Evolutionary conservation across 176 grass and related monocot genomes (phyloP), one percentile per base, ranked within the genome.

Genomic region (Poa pratensis): DNA sequence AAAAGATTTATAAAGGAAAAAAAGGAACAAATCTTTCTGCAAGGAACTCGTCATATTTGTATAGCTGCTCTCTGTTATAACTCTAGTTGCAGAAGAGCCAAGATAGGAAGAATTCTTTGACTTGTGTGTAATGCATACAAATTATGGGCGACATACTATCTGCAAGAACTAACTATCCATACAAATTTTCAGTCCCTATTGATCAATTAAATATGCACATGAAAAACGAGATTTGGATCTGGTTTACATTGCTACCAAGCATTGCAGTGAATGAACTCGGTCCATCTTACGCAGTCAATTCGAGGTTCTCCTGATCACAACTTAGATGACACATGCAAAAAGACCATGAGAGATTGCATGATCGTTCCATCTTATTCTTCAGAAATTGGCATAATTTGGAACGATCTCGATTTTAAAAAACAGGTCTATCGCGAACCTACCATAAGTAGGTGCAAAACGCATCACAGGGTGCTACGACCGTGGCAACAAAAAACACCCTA

Each of bases 251-350:
- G 26, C n/a, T 68, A 40, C 27, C 2, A 4, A 60, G 43, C 34
- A 15, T 24, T 26, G 50, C 39, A 68, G 61, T 66, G 13, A 3
- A 55, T 15, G 14, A 32, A 20, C 23, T 57, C 6, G 22, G 20
- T 9, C 58, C 24, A 18, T 68, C 52, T 42, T 85, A 18, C 17
- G 61, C n/a, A 9, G 46, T 59, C 58, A 84, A 58, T 57, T 24
- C 19, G 32, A 66, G 23, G 58, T 34, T 69, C 23, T 12, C 23
- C 22, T 69, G 20, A 8, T 6, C 69, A 39, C 5, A 64, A 7
- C 26, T 28, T 64, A 74, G 71, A 18, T 26, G 24, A 18, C 48
- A 84, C 58, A 51, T 76, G 82, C 58, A 84, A 53, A 63, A 30
- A 24, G 20, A 18, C 10, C 16, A 69, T 66, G 35, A 37, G 32